Percentiles rank a stretch among this genome's conserved stretches.
Conservation (phyloP, 2,329 filamentous ascomycete species). For the Nigrospora oryzae region DNA sequence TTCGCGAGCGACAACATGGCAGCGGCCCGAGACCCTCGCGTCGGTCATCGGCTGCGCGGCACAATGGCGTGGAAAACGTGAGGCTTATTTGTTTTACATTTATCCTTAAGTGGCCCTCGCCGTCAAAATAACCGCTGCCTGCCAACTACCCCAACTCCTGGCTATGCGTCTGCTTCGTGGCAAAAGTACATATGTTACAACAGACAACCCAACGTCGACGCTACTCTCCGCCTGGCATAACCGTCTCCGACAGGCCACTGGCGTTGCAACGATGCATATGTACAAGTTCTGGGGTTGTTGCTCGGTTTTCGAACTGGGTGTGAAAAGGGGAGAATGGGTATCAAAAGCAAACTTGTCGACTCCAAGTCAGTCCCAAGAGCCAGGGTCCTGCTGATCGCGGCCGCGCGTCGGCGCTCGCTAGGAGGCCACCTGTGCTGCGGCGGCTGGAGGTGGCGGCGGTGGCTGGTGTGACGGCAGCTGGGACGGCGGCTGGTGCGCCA, state of each 20-base stretch:
- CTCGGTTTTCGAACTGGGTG: too few relatives aligned
- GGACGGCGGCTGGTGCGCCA: not conserved
- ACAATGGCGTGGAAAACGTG: not conserved
- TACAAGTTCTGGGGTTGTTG: not conserved
- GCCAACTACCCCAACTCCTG: not conserved
- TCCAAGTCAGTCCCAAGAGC: too few relatives aligned
- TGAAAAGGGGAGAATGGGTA: conserved; percentile 1
- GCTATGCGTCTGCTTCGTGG: not conserved
- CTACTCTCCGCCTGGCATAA: not conserved
- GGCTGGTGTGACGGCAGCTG: not conserved
- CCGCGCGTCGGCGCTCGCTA: too few relatives aligned
- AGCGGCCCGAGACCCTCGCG: too few relatives aligned
- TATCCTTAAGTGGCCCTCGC: not conserved
- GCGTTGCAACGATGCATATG: not conserved
- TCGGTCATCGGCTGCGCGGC: too few relatives aligned
- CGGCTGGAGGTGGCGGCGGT: not conserved
- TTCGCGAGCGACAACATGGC: too few relatives aligned
- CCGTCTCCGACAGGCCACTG: not conserved
- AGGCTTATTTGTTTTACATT: not conserved
- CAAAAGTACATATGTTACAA: conserved; percentile 1
- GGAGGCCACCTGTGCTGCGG: too few relatives aligned
- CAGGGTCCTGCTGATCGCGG: too few relatives aligned
- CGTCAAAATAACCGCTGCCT: not conserved
- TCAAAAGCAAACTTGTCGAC: not conserved
- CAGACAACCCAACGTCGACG: not conserved